These are phyloP conservation scores for Torulaspora maleeae DNA, from an alignment of 805 yeast species.

Conservation along the genomic window DNA sequence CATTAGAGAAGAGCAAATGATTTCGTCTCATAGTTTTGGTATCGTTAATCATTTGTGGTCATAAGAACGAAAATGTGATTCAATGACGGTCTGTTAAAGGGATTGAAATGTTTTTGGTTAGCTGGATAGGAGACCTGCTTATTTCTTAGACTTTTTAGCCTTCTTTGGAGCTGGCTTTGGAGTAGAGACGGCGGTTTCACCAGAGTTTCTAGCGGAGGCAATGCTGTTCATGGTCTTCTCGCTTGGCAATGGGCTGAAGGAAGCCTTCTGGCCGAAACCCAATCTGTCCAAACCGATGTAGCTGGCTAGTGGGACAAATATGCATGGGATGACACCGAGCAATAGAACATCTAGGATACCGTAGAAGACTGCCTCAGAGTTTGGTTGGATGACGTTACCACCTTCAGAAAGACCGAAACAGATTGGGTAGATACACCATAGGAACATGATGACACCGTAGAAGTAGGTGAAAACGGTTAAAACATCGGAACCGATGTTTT, in stretches of 20 bases:
- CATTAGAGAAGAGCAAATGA: neutral
- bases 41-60: conserved; percentile 6
- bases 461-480: conserved; percentile 26
- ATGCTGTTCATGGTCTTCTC: conserved; percentile 16
- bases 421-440: conserved; percentile 42
- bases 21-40: conserved; percentile 2
- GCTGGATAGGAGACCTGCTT: neutral
- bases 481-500: conserved; percentile 22
- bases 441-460: conserved; percentile 30
- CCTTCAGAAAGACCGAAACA: conserved; percentile 45
- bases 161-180: conserved; percentile 14
- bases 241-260: conserved; percentile 10
- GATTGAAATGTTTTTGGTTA: neutral
- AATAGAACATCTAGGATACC: conserved; percentile 52
- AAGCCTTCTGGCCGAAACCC: conserved; percentile 19
- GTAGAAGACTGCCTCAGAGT: conserved; percentile 54
- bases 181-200: conserved; percentile 38
- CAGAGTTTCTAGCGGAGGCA: conserved; percentile 41
- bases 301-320: conserved; percentile 22
- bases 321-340: conserved; percentile 35
- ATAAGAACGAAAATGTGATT: conserved; percentile 8
- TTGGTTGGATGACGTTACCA: conserved; percentile 57
- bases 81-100: conserved; percentile 1
- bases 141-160: conserved; percentile 21
- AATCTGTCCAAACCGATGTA: conserved; percentile 24